These are phyloP conservation scores for Asterionellopsis glacialis DNA, from an alignment of 108 stramenopile genomes.

Conservation along the genomic window DNA sequence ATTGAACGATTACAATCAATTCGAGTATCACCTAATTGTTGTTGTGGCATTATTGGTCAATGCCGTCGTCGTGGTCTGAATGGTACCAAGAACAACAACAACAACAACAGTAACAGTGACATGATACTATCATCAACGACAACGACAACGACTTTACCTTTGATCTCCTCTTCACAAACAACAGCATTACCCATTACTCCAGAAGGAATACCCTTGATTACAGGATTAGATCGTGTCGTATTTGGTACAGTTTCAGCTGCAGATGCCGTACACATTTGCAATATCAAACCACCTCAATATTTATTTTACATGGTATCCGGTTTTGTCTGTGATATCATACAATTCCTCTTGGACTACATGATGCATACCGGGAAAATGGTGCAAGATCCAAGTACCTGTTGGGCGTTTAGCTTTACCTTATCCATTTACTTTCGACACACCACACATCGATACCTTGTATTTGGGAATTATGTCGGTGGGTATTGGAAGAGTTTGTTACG, in stretches of 20 bases:
- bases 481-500: conserved; percentile 44
- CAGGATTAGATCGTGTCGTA: conserved; percentile 36
- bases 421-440: conserved; percentile 59
- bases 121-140: no score
- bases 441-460: conserved; percentile 63
- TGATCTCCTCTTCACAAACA: no score
- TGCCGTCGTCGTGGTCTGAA: no score
- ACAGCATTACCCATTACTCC: background rate
- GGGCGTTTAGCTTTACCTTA: conserved; percentile 47
- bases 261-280: conserved; percentile 31
- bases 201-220: conserved; percentile 9
- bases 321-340: conserved; percentile 36
- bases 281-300: conserved; percentile 40
- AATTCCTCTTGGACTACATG: conserved; percentile 31
- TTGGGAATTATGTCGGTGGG: conserved; percentile 67
- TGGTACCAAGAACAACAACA: no score
- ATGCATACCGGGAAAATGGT: conserved; percentile 20
- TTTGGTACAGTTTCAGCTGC: conserved; percentile 39
- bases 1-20: no score
- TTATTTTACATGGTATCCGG: conserved; percentile 52
- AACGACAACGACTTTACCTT: no score
- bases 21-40: no score
- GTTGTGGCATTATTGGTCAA: no score
- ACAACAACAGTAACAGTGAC: no score
- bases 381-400: conserved; percentile 45